These are phyloP conservation scores for Zymoseptoria tritici DNA, from an alignment of 2,329 filamentous ascomycete genomes.

Conservation along the genomic window DNA sequence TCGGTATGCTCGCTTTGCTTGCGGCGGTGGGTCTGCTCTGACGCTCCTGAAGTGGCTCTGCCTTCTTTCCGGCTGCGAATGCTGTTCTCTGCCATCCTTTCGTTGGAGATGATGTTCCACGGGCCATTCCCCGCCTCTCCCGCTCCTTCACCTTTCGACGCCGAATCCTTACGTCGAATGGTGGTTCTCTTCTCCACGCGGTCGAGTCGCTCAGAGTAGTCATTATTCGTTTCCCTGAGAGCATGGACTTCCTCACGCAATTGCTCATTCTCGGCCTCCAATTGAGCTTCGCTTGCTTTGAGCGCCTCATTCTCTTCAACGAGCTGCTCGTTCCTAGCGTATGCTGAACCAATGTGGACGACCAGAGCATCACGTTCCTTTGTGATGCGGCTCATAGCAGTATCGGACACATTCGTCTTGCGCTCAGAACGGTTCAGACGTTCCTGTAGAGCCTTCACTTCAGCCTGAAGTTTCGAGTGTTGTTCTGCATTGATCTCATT, in stretches of 20 bases:
- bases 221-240: constrained; percentile 35
- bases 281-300: constrained; percentile 40
- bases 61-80: constrained; percentile 1
- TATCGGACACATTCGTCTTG: constrained; percentile 55
- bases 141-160: background rate
- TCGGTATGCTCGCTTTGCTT: constrained; percentile 8
- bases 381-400: constrained; percentile 54
- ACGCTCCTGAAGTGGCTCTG: background rate
- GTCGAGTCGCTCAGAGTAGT: constrained; percentile 33
- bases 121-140: background rate
- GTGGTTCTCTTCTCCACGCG: constrained; percentile 16
- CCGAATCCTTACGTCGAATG: background rate
- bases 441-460: constrained; percentile 53
- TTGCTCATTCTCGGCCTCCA: constrained; percentile 86
- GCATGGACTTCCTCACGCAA: constrained; percentile 30
- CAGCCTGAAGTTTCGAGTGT: constrained; percentile 53
- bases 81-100: background rate
- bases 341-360: constrained; percentile 54
- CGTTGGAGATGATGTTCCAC: background rate
- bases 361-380: constrained; percentile 60
- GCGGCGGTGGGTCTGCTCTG: background rate
- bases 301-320: constrained; percentile 48
- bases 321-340: constrained; percentile 47
- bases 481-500: constrained; percentile 33
- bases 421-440: constrained; percentile 57